Conservation (phyloP, 345 rosid species). For the Hypericum perforatum region DNA sequence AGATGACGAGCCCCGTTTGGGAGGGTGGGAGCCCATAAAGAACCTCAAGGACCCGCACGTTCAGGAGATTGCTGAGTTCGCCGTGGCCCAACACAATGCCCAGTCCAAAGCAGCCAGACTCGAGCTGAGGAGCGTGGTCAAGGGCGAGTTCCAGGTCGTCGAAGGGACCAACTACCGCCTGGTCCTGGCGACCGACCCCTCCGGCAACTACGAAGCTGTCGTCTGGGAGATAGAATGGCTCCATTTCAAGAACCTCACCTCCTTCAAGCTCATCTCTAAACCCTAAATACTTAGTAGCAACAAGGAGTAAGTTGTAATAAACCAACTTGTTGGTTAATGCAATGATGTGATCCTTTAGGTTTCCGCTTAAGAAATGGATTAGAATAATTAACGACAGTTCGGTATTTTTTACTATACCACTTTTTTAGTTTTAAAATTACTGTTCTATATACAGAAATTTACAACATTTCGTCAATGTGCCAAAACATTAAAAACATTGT, state of each 20-base stretch:
- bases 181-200: constrained; percentile 13
- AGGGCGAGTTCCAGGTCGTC: constrained; percentile 48
- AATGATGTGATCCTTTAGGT: too few species aligned
- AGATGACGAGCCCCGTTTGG: too few species aligned
- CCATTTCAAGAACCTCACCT: constrained; percentile 28
- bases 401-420: too few species aligned
- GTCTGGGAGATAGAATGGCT: constrained; percentile 48
- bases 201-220: constrained; percentile 27
- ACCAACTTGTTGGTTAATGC: too few species aligned
- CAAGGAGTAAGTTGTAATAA: too few species aligned
- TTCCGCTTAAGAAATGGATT: too few species aligned
- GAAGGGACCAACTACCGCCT: constrained; percentile 44
- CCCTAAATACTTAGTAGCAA: neutral
- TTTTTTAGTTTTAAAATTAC: too few species aligned
- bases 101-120: constrained; percentile 10
- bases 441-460: too few species aligned
- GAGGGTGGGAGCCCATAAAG: constrained; percentile 47
- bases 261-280: constrained; percentile 24
- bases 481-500: too few species aligned
- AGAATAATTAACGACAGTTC: too few species aligned
- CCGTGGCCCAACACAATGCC: constrained; percentile 33
- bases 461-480: too few species aligned
- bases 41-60: constrained; percentile 32
- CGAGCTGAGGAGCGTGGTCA: constrained; percentile 22
- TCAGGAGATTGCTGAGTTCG: constrained; percentile 36